Conservation (phyloP, 768 basidiomycete species). For the Rhizopogon vesiculosus region DNA sequence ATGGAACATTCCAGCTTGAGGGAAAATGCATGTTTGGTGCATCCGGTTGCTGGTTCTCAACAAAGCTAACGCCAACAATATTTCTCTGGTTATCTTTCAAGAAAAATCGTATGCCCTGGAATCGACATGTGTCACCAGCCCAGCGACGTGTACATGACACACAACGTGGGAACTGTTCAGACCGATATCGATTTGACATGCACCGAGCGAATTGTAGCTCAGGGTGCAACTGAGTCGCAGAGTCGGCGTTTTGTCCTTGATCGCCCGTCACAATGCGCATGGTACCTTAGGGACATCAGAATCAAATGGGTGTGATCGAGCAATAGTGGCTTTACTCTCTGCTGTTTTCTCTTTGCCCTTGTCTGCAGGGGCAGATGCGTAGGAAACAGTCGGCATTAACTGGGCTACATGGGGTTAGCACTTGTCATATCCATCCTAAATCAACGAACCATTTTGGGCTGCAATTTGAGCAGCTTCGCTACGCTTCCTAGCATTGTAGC, state of each 20-base stretch:
- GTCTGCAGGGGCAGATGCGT: conserved; percentile 29
- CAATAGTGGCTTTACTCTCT: conserved; percentile 27
- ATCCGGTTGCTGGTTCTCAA: conserved; percentile 56
- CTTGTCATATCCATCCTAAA: conserved; percentile 8
- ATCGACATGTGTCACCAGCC: conserved; percentile 85
- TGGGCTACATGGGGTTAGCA: conserved; percentile 32
- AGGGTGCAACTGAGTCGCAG: conserved; percentile 39
- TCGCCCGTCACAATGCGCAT: conserved; percentile 29
- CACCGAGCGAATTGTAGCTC: conserved; percentile 78
- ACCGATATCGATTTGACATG: conserved; percentile 77
- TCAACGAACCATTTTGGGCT: conserved; percentile 53
- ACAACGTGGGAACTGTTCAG: conserved; percentile 72
- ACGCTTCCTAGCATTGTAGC: conserved; percentile 69
- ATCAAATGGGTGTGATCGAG: background rate
- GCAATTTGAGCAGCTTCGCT: conserved; percentile 63
- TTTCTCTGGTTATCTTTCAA: conserved; percentile 55
- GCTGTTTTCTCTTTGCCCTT: conserved; percentile 43
- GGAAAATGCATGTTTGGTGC: conserved; percentile 59
- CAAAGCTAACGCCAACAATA: conserved; percentile 66
- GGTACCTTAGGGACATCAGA: conserved; percentile 11
- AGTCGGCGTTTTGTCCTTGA: conserved; percentile 23
- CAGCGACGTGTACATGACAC: conserved; percentile 82
- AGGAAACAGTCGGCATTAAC: conserved; percentile 41
- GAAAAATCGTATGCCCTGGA: conserved; percentile 81
- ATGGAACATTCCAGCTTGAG: conserved; percentile 57